These are phyloP conservation scores for Leptographium galeiforme DNA, from an alignment of 2,329 filamentous ascomycete genomes.

Conservation along the genomic window DNA sequence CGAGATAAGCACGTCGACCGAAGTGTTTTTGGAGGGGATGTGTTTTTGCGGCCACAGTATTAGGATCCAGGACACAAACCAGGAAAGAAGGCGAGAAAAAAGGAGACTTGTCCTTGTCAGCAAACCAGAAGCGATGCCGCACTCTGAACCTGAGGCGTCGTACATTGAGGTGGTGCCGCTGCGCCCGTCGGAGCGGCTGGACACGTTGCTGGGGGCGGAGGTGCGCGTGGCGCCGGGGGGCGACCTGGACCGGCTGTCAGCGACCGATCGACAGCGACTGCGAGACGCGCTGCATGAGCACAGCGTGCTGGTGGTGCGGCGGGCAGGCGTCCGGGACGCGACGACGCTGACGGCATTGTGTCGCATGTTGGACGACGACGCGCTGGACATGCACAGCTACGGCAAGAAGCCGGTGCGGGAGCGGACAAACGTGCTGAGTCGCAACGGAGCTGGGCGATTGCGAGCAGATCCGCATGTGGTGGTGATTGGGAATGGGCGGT, in stretches of 20 bases:
- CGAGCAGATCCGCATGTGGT: background rate
- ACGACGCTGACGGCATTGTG: background rate
- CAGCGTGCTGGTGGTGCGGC: constrained; percentile 1
- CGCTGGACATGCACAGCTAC: background rate
- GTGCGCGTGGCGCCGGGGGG: background rate
- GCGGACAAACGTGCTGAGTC: background rate
- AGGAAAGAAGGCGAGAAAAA: background rate
- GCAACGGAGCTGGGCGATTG: background rate
- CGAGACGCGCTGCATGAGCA: constrained; percentile 1
- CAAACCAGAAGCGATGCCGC: background rate
- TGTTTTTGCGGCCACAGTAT: too few species aligned
- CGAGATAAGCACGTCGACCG: too few species aligned
- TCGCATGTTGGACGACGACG: constrained; percentile 1
- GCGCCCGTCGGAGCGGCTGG: background rate
- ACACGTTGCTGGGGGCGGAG: background rate
- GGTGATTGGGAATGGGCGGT: constrained; percentile 1
- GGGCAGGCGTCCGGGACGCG: background rate
- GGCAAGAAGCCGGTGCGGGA: background rate
- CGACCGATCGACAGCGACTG: background rate
- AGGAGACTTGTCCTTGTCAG: constrained; percentile 14
- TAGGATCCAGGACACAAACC: too few species aligned
- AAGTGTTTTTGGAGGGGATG: too few species aligned
- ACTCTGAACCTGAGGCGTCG: background rate
- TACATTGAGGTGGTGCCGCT: background rate
- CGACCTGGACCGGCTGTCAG: background rate